These are phyloP conservation scores for Ophiostoma angusticollis DNA, from an alignment of 2,329 filamentous ascomycete species.

Conservation along the genomic window DNA sequence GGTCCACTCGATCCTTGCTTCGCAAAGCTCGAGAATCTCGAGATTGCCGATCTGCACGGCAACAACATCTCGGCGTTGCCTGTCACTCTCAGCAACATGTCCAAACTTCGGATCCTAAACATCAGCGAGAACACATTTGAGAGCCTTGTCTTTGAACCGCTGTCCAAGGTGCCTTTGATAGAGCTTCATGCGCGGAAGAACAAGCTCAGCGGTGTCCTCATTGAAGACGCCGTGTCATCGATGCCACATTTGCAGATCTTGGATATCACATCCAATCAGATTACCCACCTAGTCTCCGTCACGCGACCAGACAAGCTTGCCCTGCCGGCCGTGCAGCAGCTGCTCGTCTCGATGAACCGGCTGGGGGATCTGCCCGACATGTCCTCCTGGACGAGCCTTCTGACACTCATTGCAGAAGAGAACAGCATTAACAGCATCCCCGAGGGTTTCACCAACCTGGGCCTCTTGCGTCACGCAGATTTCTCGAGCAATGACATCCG, in stretches of 20 bases:
- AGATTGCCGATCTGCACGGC: slow-evolving; percentile 67
- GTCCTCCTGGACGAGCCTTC: slow-evolving; percentile 57
- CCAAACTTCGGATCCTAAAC: slow-evolving; percentile 61
- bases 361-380: slow-evolving; percentile 61
- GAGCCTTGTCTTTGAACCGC: slow-evolving; percentile 53
- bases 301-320: slow-evolving; percentile 32
- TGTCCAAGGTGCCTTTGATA: slow-evolving; percentile 55
- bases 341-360: slow-evolving; percentile 72
- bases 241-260: slow-evolving; percentile 58
- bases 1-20: slow-evolving; percentile 55
- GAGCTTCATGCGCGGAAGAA: slow-evolving; percentile 71
- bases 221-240: slow-evolving; percentile 45
- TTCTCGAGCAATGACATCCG: slow-evolving; percentile 77
- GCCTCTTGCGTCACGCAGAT: slow-evolving; percentile 61
- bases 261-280: slow-evolving; percentile 64
- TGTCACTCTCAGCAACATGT: slow-evolving; percentile 50
- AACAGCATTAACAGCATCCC: slow-evolving; percentile 72
- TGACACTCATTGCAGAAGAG: slow-evolving; percentile 65
- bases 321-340: slow-evolving; percentile 58
- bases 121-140: slow-evolving; percentile 67
- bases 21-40: slow-evolving; percentile 52
- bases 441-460: slow-evolving; percentile 55
- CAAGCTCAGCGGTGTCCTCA: slow-evolving; percentile 58
- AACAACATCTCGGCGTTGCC: slow-evolving; percentile 69
- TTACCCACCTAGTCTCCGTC: slow-evolving; percentile 40